Evolutionary conservation across 2,329 filamentous ascomycete genomes (phyloP).

Genomic region (Colletotrichum musae): DNA sequence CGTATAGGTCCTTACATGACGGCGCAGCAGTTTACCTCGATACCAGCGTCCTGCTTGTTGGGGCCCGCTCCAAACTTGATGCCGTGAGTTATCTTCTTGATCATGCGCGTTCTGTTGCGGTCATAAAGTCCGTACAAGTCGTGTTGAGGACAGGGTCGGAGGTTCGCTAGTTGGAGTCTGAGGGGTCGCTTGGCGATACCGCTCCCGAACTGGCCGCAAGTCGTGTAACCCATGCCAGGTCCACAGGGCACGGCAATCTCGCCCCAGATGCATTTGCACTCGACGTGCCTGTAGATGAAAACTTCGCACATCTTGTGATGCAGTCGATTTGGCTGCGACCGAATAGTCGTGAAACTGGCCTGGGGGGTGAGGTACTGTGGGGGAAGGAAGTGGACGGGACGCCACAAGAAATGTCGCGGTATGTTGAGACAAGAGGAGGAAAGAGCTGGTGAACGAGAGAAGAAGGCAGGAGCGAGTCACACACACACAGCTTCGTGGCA

Average conservation of each 20-base stretch:
- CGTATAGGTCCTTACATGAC: conserved; percentile 52
- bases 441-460: too few relatives aligned
- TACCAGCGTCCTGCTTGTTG: conserved; percentile 52
- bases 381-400: too few relatives aligned
- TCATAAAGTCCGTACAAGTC: conserved; percentile 60
- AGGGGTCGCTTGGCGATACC: conserved; percentile 53
- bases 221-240: conserved; percentile 65
- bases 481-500: too few relatives aligned
- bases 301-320: conserved; percentile 60
- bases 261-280: conserved; percentile 68
- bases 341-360: too few relatives aligned
- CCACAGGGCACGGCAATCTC: conserved; percentile 62
- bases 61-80: conserved; percentile 65
- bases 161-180: conserved; percentile 52
- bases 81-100: conserved; percentile 59
- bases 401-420: too few relatives aligned
- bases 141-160: conserved; percentile 59
- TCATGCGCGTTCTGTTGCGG: conserved; percentile 61
- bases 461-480: too few relatives aligned
- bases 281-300: conserved; percentile 63
- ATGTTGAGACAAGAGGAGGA: too few relatives aligned
- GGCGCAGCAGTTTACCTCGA: conserved; percentile 52
- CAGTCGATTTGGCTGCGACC: too few relatives aligned
- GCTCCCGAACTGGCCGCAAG: conserved; percentile 57
- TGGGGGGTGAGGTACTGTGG: too few relatives aligned